Evolutionary conservation across 2,329 filamentous ascomycete species (phyloP).

Genomic region (Domatiomyces globalis): DNA sequence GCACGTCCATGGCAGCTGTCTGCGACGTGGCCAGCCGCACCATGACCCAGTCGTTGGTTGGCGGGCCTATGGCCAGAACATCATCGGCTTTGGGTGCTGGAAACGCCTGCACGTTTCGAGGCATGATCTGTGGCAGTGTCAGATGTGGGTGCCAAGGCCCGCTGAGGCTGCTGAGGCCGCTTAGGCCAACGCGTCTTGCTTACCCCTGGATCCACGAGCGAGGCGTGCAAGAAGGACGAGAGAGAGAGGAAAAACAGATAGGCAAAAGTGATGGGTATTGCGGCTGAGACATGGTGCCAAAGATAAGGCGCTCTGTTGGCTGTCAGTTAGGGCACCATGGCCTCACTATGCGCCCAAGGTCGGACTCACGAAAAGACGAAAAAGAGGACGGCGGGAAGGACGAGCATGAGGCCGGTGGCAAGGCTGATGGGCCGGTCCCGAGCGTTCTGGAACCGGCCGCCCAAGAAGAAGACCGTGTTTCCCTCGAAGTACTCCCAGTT

Average conservation of each 20-base stretch:
- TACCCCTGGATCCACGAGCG: constrained; percentile 82
- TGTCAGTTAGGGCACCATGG: constrained; percentile 15
- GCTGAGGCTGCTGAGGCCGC: no score
- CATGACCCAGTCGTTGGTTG: constrained; percentile 86
- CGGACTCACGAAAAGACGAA: constrained; percentile 57
- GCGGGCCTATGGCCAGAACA: constrained; percentile 64
- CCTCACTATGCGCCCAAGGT: not conserved
- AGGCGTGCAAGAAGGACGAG: constrained; percentile 88
- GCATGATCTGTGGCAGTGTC: constrained; percentile 56
- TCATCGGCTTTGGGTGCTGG: constrained; percentile 67
- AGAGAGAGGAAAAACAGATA: constrained; percentile 85
- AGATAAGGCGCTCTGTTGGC: constrained; percentile 54
- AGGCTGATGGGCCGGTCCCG: constrained; percentile 78
- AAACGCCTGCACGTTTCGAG: constrained; percentile 79
- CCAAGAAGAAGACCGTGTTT: constrained; percentile 79
- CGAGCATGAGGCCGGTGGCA: constrained; percentile 64
- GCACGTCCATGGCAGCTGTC: constrained; percentile 89
- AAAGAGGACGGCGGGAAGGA: constrained; percentile 68
- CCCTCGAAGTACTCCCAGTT: constrained; percentile 91
- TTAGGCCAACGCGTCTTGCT: constrained; percentile 28
- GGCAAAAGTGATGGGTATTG: constrained; percentile 75
- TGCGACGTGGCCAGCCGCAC: constrained; percentile 63
- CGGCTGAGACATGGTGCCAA: constrained; percentile 75
- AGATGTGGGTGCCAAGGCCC: no score
- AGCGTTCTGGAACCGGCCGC: constrained; percentile 78